Evolutionary conservation across 2,329 filamentous ascomycete species (phyloP).

Genomic region (Colletotrichum sp.): DNA sequence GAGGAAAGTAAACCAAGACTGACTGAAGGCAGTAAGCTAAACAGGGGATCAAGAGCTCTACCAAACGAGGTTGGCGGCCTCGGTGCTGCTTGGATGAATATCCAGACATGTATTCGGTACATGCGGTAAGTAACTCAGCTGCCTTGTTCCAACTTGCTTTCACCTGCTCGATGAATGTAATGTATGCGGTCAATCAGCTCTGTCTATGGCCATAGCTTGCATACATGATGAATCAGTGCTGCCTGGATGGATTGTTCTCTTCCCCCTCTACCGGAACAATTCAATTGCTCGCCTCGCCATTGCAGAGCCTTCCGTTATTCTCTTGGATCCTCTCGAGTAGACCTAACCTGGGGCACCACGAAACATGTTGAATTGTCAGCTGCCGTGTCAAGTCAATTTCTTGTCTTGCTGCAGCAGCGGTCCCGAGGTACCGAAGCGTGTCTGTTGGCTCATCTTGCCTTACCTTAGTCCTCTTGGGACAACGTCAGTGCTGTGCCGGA

Average conservation of each 20-base stretch:
- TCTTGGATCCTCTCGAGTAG: neutral
- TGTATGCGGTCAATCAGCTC: neutral
- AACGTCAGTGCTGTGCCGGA: slow-evolving; percentile 13
- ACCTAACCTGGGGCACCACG: neutral
- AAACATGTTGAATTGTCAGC: neutral
- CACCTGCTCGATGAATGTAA: neutral
- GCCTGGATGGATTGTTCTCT: neutral
- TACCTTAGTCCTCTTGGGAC: neutral
- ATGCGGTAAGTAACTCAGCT: neutral
- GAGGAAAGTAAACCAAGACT: neutral
- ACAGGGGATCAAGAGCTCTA: neutral
- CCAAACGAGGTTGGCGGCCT: neutral
- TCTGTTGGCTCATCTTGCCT: neutral
- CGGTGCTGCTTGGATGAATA: neutral
- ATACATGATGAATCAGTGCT: neutral
- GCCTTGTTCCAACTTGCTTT: neutral
- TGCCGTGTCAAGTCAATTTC: neutral
- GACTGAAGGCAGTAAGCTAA: neutral
- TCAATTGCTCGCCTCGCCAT: neutral
- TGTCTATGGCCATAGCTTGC: neutral
- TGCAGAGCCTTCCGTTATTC: neutral
- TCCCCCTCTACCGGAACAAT: neutral
- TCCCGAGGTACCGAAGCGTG: neutral
- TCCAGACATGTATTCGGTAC: neutral
- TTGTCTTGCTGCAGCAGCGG: neutral